Evolutionary conservation across 2,329 filamentous ascomycete species (phyloP).

Genomic region (Trichophyton schoenleinii): DNA sequence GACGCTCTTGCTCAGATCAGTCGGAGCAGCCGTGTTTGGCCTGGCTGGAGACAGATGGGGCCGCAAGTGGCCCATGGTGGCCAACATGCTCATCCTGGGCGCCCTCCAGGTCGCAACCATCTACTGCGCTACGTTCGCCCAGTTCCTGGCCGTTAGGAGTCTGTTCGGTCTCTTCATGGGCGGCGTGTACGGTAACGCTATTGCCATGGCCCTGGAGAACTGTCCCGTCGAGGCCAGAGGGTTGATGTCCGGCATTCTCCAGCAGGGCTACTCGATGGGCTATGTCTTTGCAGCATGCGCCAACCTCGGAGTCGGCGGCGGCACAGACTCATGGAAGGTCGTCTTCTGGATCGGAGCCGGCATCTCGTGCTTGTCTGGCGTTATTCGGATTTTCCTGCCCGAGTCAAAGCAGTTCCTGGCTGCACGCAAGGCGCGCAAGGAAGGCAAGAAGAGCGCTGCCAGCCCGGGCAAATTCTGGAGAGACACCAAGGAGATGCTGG

Average conservation of each 20-base stretch:
- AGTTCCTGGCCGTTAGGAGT: slow-evolving; percentile 48
- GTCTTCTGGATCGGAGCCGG: slow-evolving; percentile 83
- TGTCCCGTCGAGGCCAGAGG: slow-evolving; percentile 47
- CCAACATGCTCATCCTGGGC: slow-evolving; percentile 51
- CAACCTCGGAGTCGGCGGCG: slow-evolving; percentile 48
- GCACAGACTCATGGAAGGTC: slow-evolving; percentile 66
- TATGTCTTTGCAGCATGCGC: slow-evolving; percentile 50
- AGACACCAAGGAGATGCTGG: slow-evolving; percentile 56
- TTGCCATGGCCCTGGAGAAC: slow-evolving; percentile 51
- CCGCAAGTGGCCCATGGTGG: slow-evolving; percentile 47
- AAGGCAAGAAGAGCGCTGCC: slow-evolving; percentile 33
- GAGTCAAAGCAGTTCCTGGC: slow-evolving; percentile 71
- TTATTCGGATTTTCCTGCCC: slow-evolving; percentile 63
- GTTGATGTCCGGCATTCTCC: slow-evolving; percentile 49
- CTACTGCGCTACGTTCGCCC: slow-evolving; percentile 46
- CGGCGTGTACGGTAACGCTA: slow-evolving; percentile 44
- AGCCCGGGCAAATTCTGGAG: slow-evolving; percentile 46
- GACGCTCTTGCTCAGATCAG: slow-evolving; percentile 49
- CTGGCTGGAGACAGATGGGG: slow-evolving; percentile 43
- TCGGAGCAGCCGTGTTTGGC: slow-evolving; percentile 49
- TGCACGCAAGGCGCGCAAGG: slow-evolving; percentile 39
- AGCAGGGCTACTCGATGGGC: slow-evolving; percentile 54
- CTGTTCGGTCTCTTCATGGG: slow-evolving; percentile 55
- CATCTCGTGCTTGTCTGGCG: slow-evolving; percentile 67
- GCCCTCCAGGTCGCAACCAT: slow-evolving; percentile 49